Base-by-base conservation (phyloP, 805 yeast species). In the Kregervanrija fluxuum region DNA sequence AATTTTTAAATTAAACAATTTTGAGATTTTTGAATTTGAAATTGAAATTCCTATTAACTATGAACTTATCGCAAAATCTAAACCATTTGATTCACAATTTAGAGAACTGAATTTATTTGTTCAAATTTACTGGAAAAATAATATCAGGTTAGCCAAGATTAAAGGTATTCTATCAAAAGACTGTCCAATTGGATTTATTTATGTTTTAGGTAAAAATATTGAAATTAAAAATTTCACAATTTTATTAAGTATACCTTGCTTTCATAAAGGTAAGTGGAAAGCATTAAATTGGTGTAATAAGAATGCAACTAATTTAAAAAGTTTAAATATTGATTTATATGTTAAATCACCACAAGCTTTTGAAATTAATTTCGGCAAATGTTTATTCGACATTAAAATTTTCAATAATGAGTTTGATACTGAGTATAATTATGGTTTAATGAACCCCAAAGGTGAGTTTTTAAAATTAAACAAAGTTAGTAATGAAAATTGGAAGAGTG, bases 401-500 rank as follows among this genome's bases (percentile, higher is more conserved):
- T 28, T 22, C 28, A 41, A 42, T 39, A 32, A 38, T 38, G 37
- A 45, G 30, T 37, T 45, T 65, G 67, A 64, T 35, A 78, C 74
- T 50, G 70, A 74, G 46, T 76, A 81, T 49, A 59, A 86, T 42
- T 90, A 57, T 39, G 54, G 53, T 15, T 64, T 91, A 13, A 89
- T 88, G 56, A 75, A 93, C 0, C 99, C 99, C 2, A 76, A 85
- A 1, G 96, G 96, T 0, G 80, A 82, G 50, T 76, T 85, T 48
- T 74, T 74, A 52, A 78, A 82, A 53, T 64, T 90, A 44, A 61
- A 61, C 11, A 74, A 77, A 46, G 66, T 66, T 34, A 83, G 74
- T 40, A 70, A 70, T 2, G 60, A 65, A 1, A 60, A 71, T 0
- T 86, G 82, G 79, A 82, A 75, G 48, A 59, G 75, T n/a, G 68